These are phyloP conservation scores for Adenanthera pavonina DNA, from an alignment of 306 rosid species.

Conservation along the genomic window DNA sequence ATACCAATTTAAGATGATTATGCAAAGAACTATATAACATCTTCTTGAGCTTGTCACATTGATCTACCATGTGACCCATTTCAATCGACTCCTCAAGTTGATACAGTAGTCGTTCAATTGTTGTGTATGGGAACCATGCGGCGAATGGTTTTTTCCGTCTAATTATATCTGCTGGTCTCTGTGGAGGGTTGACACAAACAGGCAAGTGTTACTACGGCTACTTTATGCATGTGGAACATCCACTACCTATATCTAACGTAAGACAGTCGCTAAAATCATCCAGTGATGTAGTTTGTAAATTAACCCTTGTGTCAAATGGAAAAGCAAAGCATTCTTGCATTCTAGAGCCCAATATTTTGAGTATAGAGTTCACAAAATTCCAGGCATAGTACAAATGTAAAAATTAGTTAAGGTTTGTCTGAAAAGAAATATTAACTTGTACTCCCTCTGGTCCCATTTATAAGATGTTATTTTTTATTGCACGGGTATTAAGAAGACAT, in stretches of 20 bases:
- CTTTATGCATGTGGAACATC: constrained; percentile 12
- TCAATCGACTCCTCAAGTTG: constrained; percentile 73
- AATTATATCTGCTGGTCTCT: constrained; percentile 77
- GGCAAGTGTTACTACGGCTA: not conserved
- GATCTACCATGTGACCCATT: constrained; percentile 85
- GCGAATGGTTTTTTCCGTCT: constrained; percentile 81
- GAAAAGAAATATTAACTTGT: not conserved
- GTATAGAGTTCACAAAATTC: not conserved
- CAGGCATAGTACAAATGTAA: not conserved
- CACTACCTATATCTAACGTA: constrained; percentile 1
- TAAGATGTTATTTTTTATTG: too few species aligned
- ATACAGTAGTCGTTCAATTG: constrained; percentile 72
- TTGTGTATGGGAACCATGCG: constrained; percentile 87
- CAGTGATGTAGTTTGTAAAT: not conserved
- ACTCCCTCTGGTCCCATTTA: too few species aligned
- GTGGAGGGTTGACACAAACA: constrained; percentile 41
- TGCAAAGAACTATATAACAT: constrained; percentile 68
- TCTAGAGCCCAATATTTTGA: not conserved
- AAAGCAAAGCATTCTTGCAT: not conserved
- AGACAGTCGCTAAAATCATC: not conserved
- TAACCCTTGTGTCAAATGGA: not conserved
- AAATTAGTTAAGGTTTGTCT: not conserved
- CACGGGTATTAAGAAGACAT: too few species aligned
- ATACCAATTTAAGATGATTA: constrained; percentile 75
- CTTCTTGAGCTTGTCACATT: constrained; percentile 71